Base-by-base conservation (phyloP, 2,329 filamentous ascomycete species). In the Thelonectria discophora region DNA sequence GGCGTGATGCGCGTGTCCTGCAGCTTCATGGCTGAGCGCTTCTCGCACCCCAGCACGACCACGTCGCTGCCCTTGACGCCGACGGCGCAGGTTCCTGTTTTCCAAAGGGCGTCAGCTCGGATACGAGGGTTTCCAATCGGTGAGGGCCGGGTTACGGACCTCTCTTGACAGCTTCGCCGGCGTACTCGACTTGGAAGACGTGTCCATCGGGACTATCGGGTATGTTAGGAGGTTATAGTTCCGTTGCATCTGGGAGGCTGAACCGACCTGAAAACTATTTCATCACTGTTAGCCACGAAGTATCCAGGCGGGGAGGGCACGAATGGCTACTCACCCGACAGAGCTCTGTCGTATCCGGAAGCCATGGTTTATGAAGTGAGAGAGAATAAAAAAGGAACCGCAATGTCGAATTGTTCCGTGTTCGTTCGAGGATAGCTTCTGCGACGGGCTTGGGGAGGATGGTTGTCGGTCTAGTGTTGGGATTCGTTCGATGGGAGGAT, bases 181-280 rank as follows among this genome's bases (percentile, higher is more conserved):
- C 95, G 87, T 99, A 99, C 86, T 99, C 95, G 75, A 99, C 95
- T 82, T 99, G 95, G 83, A 99, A 99, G 74, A 99, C 95, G 84
- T 99, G 95, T 81, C 95, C 95, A 82, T 99, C 95, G 75, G 95
- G 95, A 87, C 94, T 98, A 76, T 50, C 60, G 18, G n/a, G 49
- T 49, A n/a, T 40, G 76, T 90, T 79, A 88, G 82, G 37, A 20
- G 72, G 67, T 30, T 48, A 32, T 6, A 48, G 9, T 30, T 21
- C 24, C 12, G 21, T 11, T 24, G 65, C 51, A 54, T 43, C 20
- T 63, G 50, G 60, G 48, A 37, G 55, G 32, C 69, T 7, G 27
- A 7, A 78, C 82, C 70, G 82, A 92, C 90, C 90, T 93, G 81
- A 97, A 97, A 78, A 97, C 94, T 97, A 73, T 68, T 68, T 76